A percentile compares a stretch with the other conserved stretches of the same genome.
phyloP scores from a whole-genome alignment of 2,329 filamentous ascomycete genomes.

The Ophiostoma populinum region DNA sequence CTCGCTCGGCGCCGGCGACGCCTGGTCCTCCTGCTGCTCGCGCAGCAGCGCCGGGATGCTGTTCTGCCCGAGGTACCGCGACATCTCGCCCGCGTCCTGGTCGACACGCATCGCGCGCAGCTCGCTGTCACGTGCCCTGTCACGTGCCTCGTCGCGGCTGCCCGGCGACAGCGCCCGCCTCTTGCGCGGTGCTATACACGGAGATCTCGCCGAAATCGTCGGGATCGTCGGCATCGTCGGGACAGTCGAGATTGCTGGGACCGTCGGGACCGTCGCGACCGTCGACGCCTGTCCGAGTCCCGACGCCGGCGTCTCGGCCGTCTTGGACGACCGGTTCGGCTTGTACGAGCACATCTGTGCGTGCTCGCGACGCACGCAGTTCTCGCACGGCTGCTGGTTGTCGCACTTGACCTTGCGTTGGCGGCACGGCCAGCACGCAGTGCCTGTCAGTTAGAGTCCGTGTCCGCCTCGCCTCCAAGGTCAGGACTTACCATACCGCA shows the following conservation, averaged over 20 bases:
- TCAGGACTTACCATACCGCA: slow-evolving; percentile 42
- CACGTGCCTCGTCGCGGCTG: slow-evolving; percentile 17
- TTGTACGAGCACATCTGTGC: slow-evolving; percentile 49
- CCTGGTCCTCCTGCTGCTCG: slow-evolving; percentile 33
- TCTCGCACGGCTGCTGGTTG: slow-evolving; percentile 51
- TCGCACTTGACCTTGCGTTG: slow-evolving; percentile 54
- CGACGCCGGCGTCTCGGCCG: neutral
- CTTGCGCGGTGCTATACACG: slow-evolving; percentile 14
- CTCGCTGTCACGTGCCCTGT: slow-evolving; percentile 4
- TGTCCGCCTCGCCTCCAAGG: neutral
- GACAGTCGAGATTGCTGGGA: too few relatives aligned
- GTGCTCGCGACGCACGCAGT: slow-evolving; percentile 49
- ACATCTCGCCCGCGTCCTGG: slow-evolving; percentile 33
- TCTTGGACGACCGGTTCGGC: slow-evolving; percentile 31
- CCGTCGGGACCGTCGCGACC: too few relatives aligned
- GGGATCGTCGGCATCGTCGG: too few relatives aligned
- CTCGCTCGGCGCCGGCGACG: slow-evolving; percentile 23
- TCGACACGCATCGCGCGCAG: slow-evolving; percentile 22
- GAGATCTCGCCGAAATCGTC: too few relatives aligned
- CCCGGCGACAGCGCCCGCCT: slow-evolving; percentile 29
- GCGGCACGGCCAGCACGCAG: slow-evolving; percentile 49
- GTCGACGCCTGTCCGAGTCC: too few relatives aligned
- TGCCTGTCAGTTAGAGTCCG: slow-evolving; percentile 27
- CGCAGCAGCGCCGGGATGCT: slow-evolving; percentile 48
- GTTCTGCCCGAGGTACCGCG: slow-evolving; percentile 48